Conservation (phyloP, 1,284 basidiomycete genomes). For the Austroboletus novae-zelandiae region DNA sequence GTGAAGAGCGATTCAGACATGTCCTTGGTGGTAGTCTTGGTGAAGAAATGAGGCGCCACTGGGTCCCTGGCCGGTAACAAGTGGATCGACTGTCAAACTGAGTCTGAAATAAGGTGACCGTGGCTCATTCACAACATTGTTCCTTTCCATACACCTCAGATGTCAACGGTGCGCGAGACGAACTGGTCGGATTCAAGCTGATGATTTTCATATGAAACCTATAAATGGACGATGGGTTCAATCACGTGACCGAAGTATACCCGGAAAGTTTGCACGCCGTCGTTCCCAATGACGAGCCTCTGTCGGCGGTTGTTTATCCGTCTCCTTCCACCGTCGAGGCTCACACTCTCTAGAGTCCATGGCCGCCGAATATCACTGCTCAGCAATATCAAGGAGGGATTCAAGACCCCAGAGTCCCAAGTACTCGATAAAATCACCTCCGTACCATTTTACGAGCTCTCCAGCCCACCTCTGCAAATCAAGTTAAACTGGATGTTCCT, state of each 20-base stretch:
- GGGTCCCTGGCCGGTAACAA: no score
- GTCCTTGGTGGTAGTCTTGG: no score
- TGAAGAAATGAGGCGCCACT: no score
- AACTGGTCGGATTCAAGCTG: no score
- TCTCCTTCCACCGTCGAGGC: conserved; percentile 1
- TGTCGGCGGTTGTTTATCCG: conserved; percentile 7
- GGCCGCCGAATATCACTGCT: conserved; percentile 18
- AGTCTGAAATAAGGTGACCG: no score
- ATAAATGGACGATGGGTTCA: no score
- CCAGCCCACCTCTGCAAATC: conserved; percentile 15
- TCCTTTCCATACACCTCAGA: no score
- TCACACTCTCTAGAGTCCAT: background rate
- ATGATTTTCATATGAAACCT: no score
- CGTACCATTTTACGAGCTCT: conserved; percentile 26
- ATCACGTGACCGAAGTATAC: no score
- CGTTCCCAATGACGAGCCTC: conserved; percentile 54
- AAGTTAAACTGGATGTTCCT: conserved; percentile 38
- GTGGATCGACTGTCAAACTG: no score
- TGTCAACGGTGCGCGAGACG: no score
- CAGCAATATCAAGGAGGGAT: background rate
- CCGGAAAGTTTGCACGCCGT: background rate
- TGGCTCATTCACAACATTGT: no score
- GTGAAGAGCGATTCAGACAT: conserved; percentile 16
- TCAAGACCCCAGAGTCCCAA: conserved; percentile 59
- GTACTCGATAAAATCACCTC: conserved; percentile 21